Base-by-base conservation (phyloP, 1,284 basidiomycete genomes). In the Ceraceosorus guamensis region DNA sequence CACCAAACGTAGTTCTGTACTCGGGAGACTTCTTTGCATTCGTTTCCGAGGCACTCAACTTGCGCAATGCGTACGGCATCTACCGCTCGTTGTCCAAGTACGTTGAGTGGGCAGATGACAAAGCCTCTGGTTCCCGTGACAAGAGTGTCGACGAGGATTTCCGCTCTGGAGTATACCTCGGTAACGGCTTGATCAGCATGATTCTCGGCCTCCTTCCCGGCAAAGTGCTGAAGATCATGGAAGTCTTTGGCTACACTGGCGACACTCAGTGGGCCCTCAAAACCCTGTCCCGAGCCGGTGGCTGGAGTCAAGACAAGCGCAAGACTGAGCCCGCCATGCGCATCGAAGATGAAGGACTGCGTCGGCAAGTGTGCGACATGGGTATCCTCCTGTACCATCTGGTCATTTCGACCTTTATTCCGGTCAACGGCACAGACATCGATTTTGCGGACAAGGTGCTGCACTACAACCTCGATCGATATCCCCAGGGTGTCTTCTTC, bases 151-250 rank as follows among this genome's bases (percentile, higher is more conserved):
- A 76, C 52, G 67, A 72, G 43, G 71, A 76, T 53, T 76, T 76
- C 65, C 66, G 69, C 13, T 66, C 63, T 6, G 73, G 73, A 48
- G 71, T 75, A 37, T 72, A 65, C 55, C 62, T 76, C n/a, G 73
- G 73, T 43, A 68, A 67, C 44, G 73, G 73, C 34, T 45, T 74
- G 46, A 76, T 76, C 52, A 72, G 68, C 46, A 66, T 76, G 63
- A 71, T 75, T 32, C 59, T 76, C 24, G 73, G 73, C 31, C 63
- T 76, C 2, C 63, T 76, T 13, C 73, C 73, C 3, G 60, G 68
- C 39, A 75, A 72, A 50, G 66, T 76, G 34, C 61, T 76, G 46
- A 73, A 72, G 61, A 68, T 76, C 56, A 76, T 76, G 73, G 71
- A 73, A 52, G 63, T 73, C 47, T 73, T 76, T 54, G 73, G 73